A percentile compares a stretch with the other conserved stretches of the same genome.
phyloP scores from a whole-genome alignment of 768 basidiomycete genomes.

The Xerocomus spinulosus region DNA sequence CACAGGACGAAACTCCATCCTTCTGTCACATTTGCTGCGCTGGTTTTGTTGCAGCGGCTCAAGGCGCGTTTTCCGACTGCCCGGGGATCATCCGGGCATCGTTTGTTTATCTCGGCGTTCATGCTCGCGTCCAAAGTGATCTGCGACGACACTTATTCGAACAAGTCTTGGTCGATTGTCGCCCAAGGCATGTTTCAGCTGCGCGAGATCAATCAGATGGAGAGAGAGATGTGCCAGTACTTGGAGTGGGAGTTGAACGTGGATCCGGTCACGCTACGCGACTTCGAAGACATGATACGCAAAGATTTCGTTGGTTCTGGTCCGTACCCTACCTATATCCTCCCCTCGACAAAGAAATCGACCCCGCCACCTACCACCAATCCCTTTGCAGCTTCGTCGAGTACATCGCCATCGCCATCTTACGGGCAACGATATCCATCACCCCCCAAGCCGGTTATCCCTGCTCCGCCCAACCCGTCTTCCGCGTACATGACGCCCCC shows the following conservation, averaged over 20 bases:
- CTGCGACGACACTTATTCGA: slow-evolving; percentile 91
- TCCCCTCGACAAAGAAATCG: slow-evolving; percentile 59
- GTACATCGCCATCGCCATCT: slow-evolving; percentile 26
- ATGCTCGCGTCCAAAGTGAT: slow-evolving; percentile 79
- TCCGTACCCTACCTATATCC: slow-evolving; percentile 59
- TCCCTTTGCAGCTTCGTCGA: slow-evolving; percentile 31
- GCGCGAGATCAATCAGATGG: slow-evolving; percentile 79
- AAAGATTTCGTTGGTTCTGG: slow-evolving; percentile 55
- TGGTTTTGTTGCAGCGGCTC: slow-evolving; percentile 56
- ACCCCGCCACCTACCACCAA: slow-evolving; percentile 36
- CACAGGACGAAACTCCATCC: slow-evolving; percentile 62
- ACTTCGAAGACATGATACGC: slow-evolving; percentile 58
- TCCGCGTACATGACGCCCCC: slow-evolving; percentile 27
- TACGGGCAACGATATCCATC: slow-evolving; percentile 30
- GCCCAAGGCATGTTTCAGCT: slow-evolving; percentile 81
- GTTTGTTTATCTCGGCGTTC: slow-evolving; percentile 66
- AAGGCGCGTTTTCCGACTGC: slow-evolving; percentile 73
- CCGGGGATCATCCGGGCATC: slow-evolving; percentile 69
- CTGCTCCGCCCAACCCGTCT: slow-evolving; percentile 9
- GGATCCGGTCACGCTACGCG: slow-evolving; percentile 53
- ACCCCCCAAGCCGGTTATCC: slow-evolving; percentile 27
- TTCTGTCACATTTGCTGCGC: slow-evolving; percentile 40
- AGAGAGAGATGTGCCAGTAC: slow-evolving; percentile 78
- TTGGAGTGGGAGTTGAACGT: slow-evolving; percentile 89
- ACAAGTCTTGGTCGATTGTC: slow-evolving; percentile 90